Conservation (phyloP, 2,329 filamentous ascomycete genomes). For the Beauveria medogensis region DNA sequence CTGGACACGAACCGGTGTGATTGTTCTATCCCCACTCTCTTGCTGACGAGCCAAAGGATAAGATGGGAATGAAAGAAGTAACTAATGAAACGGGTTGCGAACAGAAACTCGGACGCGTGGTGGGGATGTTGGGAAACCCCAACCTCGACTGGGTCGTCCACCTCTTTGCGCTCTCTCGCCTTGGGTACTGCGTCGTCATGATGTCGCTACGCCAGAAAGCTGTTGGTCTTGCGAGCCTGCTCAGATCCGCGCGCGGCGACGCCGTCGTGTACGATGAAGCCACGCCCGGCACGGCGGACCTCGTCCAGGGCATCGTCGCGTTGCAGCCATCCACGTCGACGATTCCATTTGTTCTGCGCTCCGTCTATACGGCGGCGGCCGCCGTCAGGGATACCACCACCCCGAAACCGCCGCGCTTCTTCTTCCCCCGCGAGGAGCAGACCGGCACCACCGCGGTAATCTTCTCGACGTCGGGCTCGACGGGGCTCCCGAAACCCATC, state of each 20-base stretch:
- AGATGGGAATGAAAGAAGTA: too few species aligned
- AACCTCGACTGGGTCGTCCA: constrained; percentile 48
- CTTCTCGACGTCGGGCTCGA: constrained; percentile 6
- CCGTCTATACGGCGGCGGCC: neutral
- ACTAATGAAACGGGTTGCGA: neutral
- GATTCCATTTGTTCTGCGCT: neutral
- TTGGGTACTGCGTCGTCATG: constrained; percentile 42
- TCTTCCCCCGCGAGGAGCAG: neutral
- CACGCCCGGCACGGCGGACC: neutral
- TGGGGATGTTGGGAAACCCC: constrained; percentile 44
- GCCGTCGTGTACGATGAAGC: constrained; percentile 18
- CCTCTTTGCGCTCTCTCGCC: constrained; percentile 42
- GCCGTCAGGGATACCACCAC: neutral
- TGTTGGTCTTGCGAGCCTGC: constrained; percentile 23
- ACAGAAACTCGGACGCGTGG: constrained; percentile 11
- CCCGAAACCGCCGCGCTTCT: neutral
- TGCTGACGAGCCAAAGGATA: too few species aligned
- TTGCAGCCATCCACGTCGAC: neutral
- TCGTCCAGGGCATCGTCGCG: neutral
- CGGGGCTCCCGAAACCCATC: constrained; percentile 3
- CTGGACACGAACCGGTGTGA: constrained; percentile 1
- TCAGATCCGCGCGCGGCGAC: constrained; percentile 19
- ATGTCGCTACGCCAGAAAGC: constrained; percentile 27
- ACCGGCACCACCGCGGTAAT: neutral
- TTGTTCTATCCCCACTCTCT: neutral